Base-by-base conservation (phyloP, 352 stramenopile species). In the Phytophthora vignae region DNA sequence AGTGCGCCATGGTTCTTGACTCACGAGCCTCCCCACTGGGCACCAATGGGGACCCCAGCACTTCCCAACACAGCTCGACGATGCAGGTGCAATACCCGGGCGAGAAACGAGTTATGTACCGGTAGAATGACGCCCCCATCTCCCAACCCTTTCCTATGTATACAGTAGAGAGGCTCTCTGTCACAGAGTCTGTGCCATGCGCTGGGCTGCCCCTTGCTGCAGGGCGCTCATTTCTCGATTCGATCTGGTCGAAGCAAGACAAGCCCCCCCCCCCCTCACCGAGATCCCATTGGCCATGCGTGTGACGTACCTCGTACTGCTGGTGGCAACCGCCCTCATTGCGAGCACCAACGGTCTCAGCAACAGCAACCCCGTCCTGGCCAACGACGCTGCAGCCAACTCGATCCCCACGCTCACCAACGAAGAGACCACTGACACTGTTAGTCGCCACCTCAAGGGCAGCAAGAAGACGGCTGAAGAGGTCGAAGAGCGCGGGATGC, bases 391-490 rank as follows among this genome's bases (percentile, higher is more conserved):
- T 8, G 21, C 12, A 55, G 48, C 11, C 48, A 15, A 25, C 48
- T 55, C 48, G 1, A 55, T 19, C 21, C 48, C 48, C 11, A 25
- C 8, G n/a, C 46, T 25, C 46, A 53, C 46, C n/a, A 53, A 19
- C 46, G 14, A 33, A 33, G 29, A 33, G 29, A 9, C 2, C 29
- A 33, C 14, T 25, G 7, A 10, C 48, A 54, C n/a, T 14, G n/a
- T n/a, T 25, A n/a, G 17, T 29, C 48, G 48, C 19, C 17, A 55
- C 48, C 48, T 55, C 48, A 55, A 55, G 21, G 48, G 21, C 48
- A 29, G 48, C 48, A n/a, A 55, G 19, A 55, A 55, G 29, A 29
- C 19, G 6, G 9, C 29, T 21, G 21, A 55, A 15, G 48, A 33
- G n/a, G 36, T n/a, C 48, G 48, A 55, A 55, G 48, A 55, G 48